Base-by-base conservation (phyloP, 202 grass and related monocot genomes). In the Brachypodium distachyon region DNA sequence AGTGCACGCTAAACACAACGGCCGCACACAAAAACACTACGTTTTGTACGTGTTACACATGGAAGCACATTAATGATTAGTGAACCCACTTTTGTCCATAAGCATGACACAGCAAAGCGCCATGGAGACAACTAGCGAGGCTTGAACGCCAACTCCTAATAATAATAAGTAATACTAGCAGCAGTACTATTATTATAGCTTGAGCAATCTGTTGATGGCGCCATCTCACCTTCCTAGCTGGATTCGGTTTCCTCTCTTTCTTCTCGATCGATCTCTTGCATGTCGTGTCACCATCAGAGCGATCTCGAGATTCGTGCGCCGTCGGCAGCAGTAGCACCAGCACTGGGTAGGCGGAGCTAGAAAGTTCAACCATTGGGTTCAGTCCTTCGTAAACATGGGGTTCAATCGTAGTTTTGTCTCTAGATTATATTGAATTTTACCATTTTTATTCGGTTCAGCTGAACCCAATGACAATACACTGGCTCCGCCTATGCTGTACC, bases 201-300 rank as follows among this genome's bases (percentile, higher is more conserved):
- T n/a, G n/a, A 31, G 27, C 43, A 49, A 49, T 21, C 17, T n/a
- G 3, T 12, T 43, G 83, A 74, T 49, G 59, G 83, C 40, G 51
- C 40, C 60, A 53, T 61, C 51, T 81, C 77, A 68, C 52, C 77
- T 66, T 28, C 42, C 51, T 58, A 12, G 37, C 29, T 67, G 40
- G 46, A 22, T 42, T 21, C 28, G 21, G 6, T 61, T 70, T 59
- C 40, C 18, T 52, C 32, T 53, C 39, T 25, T 18, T 5, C 19
- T 11, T 43, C n/a, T n/a, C n/a, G n/a, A n/a, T n/a, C n/a, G n/a
- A n/a, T n/a, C n/a, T n/a, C n/a, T n/a, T n/a, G n/a, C n/a, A n/a
- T n/a, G n/a, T n/a, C n/a, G n/a, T 14, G 39, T 17, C 51, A 4
- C 9, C 6, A 3, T 58, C 8, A 50, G 10, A n/a, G n/a, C n/a